Conservation (phyloP, 2,329 filamentous ascomycete species). For the Botrytis byssoidea region DNA sequence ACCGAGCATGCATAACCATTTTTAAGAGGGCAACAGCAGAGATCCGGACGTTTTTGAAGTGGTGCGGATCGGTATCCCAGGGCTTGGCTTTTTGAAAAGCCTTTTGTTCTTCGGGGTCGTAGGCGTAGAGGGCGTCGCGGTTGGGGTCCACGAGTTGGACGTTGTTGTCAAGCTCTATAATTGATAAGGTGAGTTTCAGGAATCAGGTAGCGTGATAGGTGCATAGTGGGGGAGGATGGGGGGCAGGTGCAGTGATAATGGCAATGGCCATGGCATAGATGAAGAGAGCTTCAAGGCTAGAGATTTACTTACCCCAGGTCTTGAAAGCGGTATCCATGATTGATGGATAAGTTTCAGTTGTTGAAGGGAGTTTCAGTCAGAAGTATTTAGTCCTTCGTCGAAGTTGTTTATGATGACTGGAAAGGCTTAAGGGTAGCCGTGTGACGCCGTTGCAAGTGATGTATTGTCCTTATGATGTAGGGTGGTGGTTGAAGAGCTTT, state of each 20-base stretch:
- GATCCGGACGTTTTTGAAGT: constrained; percentile 93
- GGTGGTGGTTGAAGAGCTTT: background rate
- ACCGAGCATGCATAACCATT: constrained; percentile 99
- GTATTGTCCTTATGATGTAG: background rate
- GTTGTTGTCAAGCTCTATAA: constrained; percentile 81
- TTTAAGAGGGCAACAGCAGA: constrained; percentile 92
- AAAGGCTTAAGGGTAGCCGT: background rate
- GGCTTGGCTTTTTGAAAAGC: constrained; percentile 62
- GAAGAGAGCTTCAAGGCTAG: constrained; percentile 22
- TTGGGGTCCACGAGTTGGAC: constrained; percentile 79
- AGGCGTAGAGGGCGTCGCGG: constrained; percentile 89
- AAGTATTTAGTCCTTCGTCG: background rate
- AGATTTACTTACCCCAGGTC: constrained; percentile 56
- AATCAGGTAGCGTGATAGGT: background rate
- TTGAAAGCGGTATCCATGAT: constrained; percentile 56
- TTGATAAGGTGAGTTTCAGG: constrained; percentile 33
- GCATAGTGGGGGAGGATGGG: background rate
- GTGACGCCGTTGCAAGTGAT: background rate
- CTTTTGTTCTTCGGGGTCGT: constrained; percentile 68
- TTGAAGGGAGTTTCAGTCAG: background rate
- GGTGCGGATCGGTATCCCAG: constrained; percentile 75
- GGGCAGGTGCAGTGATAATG: constrained; percentile 9
- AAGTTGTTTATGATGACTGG: background rate
- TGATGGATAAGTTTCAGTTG: background rate
- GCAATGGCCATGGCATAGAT: background rate